Conservation (phyloP, 148 eudicot genomes). For the Dianthus caryophyllus region DNA sequence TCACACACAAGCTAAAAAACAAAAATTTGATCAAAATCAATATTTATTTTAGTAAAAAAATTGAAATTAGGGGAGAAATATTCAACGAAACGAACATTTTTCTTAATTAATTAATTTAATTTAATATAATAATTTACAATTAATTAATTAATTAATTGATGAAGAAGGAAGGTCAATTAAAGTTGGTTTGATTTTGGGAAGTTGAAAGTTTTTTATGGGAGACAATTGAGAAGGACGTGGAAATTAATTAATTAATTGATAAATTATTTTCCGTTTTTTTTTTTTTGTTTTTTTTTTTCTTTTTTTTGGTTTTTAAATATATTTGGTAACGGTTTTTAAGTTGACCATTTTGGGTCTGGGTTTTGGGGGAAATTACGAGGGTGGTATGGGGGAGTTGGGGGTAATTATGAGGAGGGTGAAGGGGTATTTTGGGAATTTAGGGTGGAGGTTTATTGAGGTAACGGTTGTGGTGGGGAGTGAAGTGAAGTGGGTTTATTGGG, state of each 20-base stretch:
- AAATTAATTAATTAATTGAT: no score
- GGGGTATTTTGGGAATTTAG: no score
- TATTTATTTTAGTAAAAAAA: no score
- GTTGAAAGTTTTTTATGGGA: background rate
- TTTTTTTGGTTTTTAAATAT: background rate
- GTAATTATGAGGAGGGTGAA: no score
- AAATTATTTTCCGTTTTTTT: background rate
- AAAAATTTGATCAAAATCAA: background rate
- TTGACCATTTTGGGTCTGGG: background rate
- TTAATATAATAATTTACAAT: background rate
- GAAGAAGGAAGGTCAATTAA: background rate
- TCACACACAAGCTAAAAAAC: background rate
- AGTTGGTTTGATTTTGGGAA: constrained; percentile 10
- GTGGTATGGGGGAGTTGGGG: no score
- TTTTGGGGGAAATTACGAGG: no score
- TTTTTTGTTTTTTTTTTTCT: background rate
- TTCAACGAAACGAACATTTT: background rate
- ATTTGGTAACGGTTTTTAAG: background rate
- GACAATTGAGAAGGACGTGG: constrained; percentile 6
- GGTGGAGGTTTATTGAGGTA: no score
- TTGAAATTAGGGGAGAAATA: background rate
- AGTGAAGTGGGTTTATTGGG: no score
- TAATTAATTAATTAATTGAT: background rate
- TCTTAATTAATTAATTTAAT: background rate
- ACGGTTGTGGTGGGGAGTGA: no score